Evolutionary conservation across 1,284 basidiomycete genomes (phyloP).

Genomic region (Mycena sp.): DNA sequence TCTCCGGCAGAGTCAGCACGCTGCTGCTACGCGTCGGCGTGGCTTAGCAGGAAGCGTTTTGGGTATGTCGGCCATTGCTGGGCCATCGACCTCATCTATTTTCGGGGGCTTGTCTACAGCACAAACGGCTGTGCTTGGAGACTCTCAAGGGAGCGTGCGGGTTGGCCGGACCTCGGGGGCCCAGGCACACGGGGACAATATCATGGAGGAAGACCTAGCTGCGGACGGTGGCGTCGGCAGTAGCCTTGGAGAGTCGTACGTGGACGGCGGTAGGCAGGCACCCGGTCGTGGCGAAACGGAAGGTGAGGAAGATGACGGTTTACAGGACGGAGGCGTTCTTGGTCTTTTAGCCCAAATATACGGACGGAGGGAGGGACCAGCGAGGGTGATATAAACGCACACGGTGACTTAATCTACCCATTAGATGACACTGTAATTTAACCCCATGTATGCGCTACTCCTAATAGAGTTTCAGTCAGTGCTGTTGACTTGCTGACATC

Average conservation of each 20-base stretch:
- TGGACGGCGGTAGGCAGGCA: conserved; percentile 66
- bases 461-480: no score
- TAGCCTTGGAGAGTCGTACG: conserved; percentile 76
- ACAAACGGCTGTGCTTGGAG: conserved; percentile 74
- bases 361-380: conserved; percentile 65
- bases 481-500: no score
- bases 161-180: conserved; percentile 14
- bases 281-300: conserved; percentile 55
- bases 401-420: neutral
- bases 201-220: conserved; percentile 56
- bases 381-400: conserved; percentile 49
- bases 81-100: conserved; percentile 52
- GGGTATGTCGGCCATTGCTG: conserved; percentile 50
- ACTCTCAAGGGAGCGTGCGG: conserved; percentile 69
- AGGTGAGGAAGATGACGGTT: conserved; percentile 64
- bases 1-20: conserved; percentile 72
- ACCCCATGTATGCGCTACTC: no score
- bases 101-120: conserved; percentile 63
- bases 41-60: conserved; percentile 49
- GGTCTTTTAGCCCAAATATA: conserved; percentile 84
- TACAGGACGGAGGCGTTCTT: conserved; percentile 76
- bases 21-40: conserved; percentile 59
- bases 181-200: conserved; percentile 31
- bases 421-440: conserved; percentile 11
- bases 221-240: conserved; percentile 66